Evolutionary conservation across 768 basidiomycete species (phyloP).

Genomic region (Hysterangium stoloniferum): DNA sequence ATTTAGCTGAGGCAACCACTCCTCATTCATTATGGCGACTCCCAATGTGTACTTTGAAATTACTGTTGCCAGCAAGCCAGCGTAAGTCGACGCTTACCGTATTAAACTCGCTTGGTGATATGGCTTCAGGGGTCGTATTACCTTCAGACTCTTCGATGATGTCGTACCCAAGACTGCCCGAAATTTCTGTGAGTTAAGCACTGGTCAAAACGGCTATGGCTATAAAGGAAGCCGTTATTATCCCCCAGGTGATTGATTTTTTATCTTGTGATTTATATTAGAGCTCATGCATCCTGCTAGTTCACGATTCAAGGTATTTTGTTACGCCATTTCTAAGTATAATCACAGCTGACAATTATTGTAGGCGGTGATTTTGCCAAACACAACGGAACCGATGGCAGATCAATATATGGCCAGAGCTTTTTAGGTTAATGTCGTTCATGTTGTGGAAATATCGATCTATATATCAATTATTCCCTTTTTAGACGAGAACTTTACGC

Average conservation of each 20-base stretch:
- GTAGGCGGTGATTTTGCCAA: constrained; percentile 72
- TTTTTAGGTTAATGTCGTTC: constrained; percentile 49
- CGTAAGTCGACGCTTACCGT: constrained; percentile 12
- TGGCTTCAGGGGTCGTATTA: constrained; percentile 53
- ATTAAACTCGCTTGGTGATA: no score
- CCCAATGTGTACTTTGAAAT: constrained; percentile 50
- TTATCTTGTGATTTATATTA: no score
- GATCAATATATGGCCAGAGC: constrained; percentile 77
- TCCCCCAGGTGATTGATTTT: constrained; percentile 19
- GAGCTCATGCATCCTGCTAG: constrained; percentile 18
- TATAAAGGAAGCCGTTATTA: constrained; percentile 46
- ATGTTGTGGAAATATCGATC: background rate
- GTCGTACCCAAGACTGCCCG: constrained; percentile 63
- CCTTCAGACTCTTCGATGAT: constrained; percentile 82
- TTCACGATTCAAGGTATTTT: constrained; percentile 74
- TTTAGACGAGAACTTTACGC: constrained; percentile 63
- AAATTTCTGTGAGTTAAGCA: constrained; percentile 89
- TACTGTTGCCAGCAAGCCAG: constrained; percentile 31
- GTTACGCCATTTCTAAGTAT: constrained; percentile 22
- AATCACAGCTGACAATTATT: background rate
- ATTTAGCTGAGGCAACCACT: no score
- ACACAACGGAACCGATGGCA: constrained; percentile 72
- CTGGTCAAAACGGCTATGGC: constrained; percentile 65
- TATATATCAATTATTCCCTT: background rate
- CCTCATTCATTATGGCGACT: constrained; percentile 5